These are phyloP conservation scores for Amanita rubescens DNA, from an alignment of 768 basidiomycete genomes.

Conservation along the genomic window DNA sequence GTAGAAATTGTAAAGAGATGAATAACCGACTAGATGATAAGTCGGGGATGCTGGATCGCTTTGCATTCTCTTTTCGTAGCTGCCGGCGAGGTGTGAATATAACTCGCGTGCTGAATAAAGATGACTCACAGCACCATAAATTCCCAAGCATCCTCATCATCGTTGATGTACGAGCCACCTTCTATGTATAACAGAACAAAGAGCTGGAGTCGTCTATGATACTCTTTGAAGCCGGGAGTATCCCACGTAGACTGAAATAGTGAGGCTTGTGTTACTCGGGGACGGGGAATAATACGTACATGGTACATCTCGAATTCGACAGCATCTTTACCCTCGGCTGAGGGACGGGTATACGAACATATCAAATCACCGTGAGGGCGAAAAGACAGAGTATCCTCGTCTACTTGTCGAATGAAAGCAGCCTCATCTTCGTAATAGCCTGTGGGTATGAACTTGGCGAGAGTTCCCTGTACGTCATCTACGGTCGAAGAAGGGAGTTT, in stretches of 20 bases:
- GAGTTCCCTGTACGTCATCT: slow-evolving; percentile 78
- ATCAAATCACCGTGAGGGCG: slow-evolving; percentile 71
- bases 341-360: slow-evolving; percentile 63
- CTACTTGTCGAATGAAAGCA: slow-evolving; percentile 62
- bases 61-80: slow-evolving; percentile 80
- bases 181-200: slow-evolving; percentile 95
- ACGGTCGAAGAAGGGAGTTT: slow-evolving; percentile 66
- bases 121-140: slow-evolving; percentile 74
- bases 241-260: slow-evolving; percentile 64
- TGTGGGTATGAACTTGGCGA: slow-evolving; percentile 71
- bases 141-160: slow-evolving; percentile 92
- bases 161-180: slow-evolving; percentile 89
- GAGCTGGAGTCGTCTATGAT: slow-evolving; percentile 87
- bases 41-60: slow-evolving; percentile 39
- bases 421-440: slow-evolving; percentile 65
- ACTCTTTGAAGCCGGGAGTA: slow-evolving; percentile 84
- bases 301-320: slow-evolving; percentile 89
- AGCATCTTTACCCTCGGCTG: slow-evolving; percentile 43
- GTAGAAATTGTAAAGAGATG: slow-evolving; percentile 93
- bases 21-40: slow-evolving; percentile 94
- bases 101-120: background rate
- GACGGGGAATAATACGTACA: slow-evolving; percentile 38
- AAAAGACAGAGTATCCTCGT: slow-evolving; percentile 73
- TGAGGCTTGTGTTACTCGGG: background rate
- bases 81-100: slow-evolving; percentile 21